Evolutionary conservation across 345 rosid species (phyloP).

Genomic region (Eucalyptus marginata): DNA sequence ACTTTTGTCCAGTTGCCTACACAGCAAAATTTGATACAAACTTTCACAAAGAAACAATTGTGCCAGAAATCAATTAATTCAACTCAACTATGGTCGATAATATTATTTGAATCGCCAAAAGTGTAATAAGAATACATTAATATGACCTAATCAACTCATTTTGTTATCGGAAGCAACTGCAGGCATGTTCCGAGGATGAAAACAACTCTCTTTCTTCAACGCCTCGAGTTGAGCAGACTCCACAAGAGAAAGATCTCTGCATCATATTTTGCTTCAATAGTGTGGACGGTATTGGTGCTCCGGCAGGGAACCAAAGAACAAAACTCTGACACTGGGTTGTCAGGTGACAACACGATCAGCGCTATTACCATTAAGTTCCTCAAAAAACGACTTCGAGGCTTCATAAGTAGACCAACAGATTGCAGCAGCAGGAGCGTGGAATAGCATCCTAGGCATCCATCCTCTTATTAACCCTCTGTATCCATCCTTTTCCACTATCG

Average conservation of each 20-base stretch:
- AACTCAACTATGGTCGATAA: background rate
- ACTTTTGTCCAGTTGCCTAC: background rate
- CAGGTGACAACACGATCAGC: conserved; percentile 18
- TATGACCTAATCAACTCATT: background rate
- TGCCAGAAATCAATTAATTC: background rate
- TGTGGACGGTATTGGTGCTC: background rate
- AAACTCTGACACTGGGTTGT: background rate
- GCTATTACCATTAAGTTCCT: conserved; percentile 31
- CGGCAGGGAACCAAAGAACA: background rate
- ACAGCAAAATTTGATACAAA: background rate
- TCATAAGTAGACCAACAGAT: conserved; percentile 97
- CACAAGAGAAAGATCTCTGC: background rate
- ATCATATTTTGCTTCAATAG: background rate
- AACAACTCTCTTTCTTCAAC: background rate
- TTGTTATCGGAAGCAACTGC: background rate
- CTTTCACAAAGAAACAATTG: background rate
- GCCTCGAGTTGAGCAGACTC: background rate
- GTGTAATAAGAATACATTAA: background rate
- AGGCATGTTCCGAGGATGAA: background rate
- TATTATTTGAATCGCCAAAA: background rate
- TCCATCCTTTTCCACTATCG: conserved; percentile 72
- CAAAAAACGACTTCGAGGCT: conserved; percentile 62
- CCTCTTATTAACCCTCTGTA: conserved; percentile 86
- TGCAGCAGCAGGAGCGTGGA: conserved; percentile 99
- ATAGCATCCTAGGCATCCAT: conserved; percentile 95